Base-by-base conservation (phyloP, 306 rosid genomes). In the Acacia crassicarpa region DNA sequence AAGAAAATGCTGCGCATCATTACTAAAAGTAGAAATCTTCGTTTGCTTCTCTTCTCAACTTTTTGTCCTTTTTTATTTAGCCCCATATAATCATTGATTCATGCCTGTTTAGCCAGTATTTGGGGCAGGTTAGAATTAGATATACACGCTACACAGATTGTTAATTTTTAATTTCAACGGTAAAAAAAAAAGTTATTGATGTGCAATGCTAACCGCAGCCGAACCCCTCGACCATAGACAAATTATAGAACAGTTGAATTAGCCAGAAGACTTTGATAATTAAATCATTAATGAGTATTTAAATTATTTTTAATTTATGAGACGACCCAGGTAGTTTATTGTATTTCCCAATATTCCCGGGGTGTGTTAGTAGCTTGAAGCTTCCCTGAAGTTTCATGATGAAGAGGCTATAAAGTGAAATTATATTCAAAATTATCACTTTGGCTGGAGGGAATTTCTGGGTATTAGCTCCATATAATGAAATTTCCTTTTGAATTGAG, bases 371-470 rank as follows among this genome's bases (percentile, higher is more conserved):
- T 51, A 19, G 33, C 33, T 78, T 79, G 16, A 35, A 19, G 33
- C 33, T 78, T 79, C 82, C 27, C 41, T 41, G 78, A 80, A 80
- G 83, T 80, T 58, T 44, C 62, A 33, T 58, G 16, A 71, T 17
- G 25, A 23, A 10, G 30, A 56, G 22, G 63, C 4, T 20, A 53
- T 53, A n/a, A 19, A 54, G 25, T 6, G 11, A 6, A 54, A 20
- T 20, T 20, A 20, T 56, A 56, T 56, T 56, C 63, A 56, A 54
- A 54, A 54, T 5, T 22, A 54, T 22, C 63, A 19, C 61, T 32
- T 80, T 83, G 61, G 53, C 77, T 74, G 75, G 70, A 68, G 78
- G 72, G 84, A 89, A 84, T 79, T 84, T 84, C 80, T 86, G 71
- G 75, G 83, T 51, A 72, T 38, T 78, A 80, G 43, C 33, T 41